These are phyloP conservation scores for Phytophthora cactorum DNA, from an alignment of 352 stramenopile species.

Conservation along the genomic window DNA sequence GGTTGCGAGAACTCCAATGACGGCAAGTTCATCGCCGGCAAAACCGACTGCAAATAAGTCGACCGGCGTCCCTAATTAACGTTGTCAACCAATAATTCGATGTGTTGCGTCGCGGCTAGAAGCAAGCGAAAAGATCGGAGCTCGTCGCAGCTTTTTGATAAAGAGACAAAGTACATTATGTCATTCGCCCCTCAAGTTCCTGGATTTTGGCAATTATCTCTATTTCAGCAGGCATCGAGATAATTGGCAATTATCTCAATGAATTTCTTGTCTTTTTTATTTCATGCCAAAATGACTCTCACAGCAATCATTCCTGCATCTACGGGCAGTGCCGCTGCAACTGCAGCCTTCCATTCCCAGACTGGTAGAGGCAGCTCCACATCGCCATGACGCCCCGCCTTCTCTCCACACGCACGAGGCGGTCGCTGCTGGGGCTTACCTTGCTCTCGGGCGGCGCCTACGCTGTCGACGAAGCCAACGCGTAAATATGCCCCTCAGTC, in stretches of 20 bases:
- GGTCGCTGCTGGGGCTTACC: conserved; percentile 31
- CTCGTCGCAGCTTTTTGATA: not conserved
- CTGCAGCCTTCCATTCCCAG: not conserved
- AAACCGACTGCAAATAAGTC: conserved; percentile 33
- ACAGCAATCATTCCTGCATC: conserved; percentile 6
- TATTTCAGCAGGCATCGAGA: too few relatives aligned
- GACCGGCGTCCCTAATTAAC: not conserved
- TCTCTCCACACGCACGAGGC: conserved; percentile 11
- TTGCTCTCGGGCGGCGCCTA: conserved; percentile 44
- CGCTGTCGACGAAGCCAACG: conserved; percentile 50
- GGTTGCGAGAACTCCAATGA: conserved; percentile 40
- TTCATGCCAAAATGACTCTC: conserved; percentile 2
- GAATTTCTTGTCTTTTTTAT: not conserved
- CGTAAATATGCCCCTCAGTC: conserved; percentile 35
- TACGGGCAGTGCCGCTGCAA: not conserved
- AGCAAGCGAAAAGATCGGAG: not conserved
- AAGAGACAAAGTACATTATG: not conserved
- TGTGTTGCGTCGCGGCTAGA: too few relatives aligned
- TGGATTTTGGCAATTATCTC: too few relatives aligned
- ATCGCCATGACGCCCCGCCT: conserved; percentile 25
- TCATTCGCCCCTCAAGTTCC: not conserved
- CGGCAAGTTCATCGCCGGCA: conserved; percentile 35
- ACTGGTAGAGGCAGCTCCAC: not conserved
- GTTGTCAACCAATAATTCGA: not conserved
- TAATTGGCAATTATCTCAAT: too few relatives aligned